These are phyloP conservation scores for Sporothrix globosa DNA, from an alignment of 2,329 filamentous ascomycete genomes.

Conservation along the genomic window DNA sequence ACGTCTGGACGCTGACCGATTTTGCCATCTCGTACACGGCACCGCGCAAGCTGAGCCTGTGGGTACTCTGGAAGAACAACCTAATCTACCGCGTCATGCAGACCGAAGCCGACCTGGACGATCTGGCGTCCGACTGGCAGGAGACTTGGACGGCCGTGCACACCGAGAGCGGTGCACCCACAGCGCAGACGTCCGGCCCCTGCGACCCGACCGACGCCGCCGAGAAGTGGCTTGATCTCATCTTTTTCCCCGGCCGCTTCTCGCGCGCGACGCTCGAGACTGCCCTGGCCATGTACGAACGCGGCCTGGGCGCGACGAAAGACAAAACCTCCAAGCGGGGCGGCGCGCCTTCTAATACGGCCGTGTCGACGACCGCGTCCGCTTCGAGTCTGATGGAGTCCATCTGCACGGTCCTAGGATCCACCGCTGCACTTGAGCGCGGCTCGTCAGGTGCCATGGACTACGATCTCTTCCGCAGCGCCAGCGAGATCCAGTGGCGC, in stretches of 20 bases:
- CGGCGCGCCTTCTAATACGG: background rate
- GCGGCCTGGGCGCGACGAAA: constrained; percentile 55
- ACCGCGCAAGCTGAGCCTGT: constrained; percentile 56
- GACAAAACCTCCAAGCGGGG: constrained; percentile 36
- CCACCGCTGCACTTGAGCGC: constrained; percentile 67
- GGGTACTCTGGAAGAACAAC: constrained; percentile 85
- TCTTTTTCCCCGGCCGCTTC: constrained; percentile 83
- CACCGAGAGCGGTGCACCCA: constrained; percentile 59
- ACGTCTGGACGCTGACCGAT: constrained; percentile 79
- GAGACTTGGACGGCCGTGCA: constrained; percentile 71
- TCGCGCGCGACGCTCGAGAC: constrained; percentile 79
- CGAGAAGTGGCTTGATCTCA: constrained; percentile 83
- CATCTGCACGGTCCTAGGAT: constrained; percentile 71
- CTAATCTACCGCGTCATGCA: constrained; percentile 74
- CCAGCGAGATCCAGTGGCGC: constrained; percentile 83
- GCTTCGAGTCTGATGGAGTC: constrained; percentile 68
- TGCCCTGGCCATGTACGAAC: constrained; percentile 78
- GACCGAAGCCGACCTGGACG: constrained; percentile 71
- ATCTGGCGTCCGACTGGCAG: constrained; percentile 64
- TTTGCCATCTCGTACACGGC: constrained; percentile 65
- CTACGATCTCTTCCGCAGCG: constrained; percentile 72
- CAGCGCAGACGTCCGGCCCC: constrained; percentile 61
- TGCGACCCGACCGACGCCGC: constrained; percentile 70
- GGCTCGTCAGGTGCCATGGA: constrained; percentile 68
- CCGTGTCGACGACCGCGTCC: constrained; percentile 30